phyloP scores from a whole-genome alignment of 345 rosid genomes.

The Citrus maxima region DNA sequence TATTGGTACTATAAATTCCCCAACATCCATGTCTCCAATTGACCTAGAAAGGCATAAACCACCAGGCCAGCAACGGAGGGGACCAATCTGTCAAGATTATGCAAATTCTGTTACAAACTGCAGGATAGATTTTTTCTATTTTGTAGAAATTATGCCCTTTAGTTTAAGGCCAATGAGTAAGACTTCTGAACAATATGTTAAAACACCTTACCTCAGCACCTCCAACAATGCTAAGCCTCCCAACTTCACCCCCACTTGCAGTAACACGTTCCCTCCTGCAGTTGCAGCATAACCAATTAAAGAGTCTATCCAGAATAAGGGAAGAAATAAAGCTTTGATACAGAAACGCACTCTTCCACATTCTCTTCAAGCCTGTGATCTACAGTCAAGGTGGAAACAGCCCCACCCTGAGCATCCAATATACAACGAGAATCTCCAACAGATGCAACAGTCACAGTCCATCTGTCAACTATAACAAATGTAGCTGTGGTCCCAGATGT shows the following conservation, averaged over 20 bases:
- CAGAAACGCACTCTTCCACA: slow-evolving; percentile 62
- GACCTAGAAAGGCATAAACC: slow-evolving; percentile 94
- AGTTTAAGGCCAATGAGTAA: not conserved
- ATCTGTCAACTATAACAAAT: slow-evolving; percentile 82
- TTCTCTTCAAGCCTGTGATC: slow-evolving; percentile 95
- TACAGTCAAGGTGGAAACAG: slow-evolving; percentile 68
- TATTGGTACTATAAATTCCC: slow-evolving; percentile 88
- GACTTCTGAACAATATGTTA: not conserved
- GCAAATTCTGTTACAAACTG: not conserved
- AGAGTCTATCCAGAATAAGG: not conserved
- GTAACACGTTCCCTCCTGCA: slow-evolving; percentile 85
- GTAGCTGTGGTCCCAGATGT: slow-evolving; percentile 90
- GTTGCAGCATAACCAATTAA: slow-evolving; percentile 4
- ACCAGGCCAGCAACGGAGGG: slow-evolving; percentile 94
- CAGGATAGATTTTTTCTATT: not conserved
- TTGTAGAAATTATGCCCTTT: not conserved
- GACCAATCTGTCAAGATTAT: slow-evolving; percentile 54
- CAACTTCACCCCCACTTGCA: slow-evolving; percentile 99
- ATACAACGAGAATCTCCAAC: slow-evolving; percentile 95
- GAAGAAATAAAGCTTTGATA: slow-evolving; percentile 12
- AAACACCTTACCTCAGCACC: slow-evolving; percentile 62
- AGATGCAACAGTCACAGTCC: slow-evolving; percentile 93
- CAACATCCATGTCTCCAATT: slow-evolving; percentile 92
- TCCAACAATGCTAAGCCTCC: slow-evolving; percentile 81
- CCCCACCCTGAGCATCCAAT: slow-evolving; percentile 70